Base-by-base conservation (phyloP, 2,329 filamentous ascomycete genomes). In the Lasiodiplodia sp. region DNA sequence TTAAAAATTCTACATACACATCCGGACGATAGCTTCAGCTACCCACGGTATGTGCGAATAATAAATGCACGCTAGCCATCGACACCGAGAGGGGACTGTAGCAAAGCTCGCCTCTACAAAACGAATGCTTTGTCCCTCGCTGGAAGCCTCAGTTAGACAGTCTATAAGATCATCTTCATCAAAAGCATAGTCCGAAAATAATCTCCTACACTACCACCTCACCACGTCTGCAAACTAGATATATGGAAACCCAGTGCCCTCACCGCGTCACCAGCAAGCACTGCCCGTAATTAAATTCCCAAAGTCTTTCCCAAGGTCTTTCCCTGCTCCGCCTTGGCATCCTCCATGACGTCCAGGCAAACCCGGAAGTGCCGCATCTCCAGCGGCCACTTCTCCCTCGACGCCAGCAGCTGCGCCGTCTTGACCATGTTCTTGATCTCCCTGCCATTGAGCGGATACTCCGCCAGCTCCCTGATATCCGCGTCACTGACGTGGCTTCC, bases 351-450 rank as follows among this genome's bases (percentile, higher is more conserved):
- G 1, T 62, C 57, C 23, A 62, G 14, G 57, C 57, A 62, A 6
- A 56, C 16, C n/a, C 16, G 31, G 51, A 66, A 51, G 11, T 66
- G 63, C 11, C 34, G 23, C 63, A 65, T 53, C n/a, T 18, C 47
- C 28, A 65, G 21, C n/a, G 18, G 63, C 34, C 21, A 21, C n/a
- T 38, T 38, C 34, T 66, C 49, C 28, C 51, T 53, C 7, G 49
- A 23, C 28, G 63, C 63, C 31, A 66, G 34, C 34, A 66, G 16
- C n/a, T 55, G 49, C 3, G 49, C 63, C 3, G 63, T 66, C 34
- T 66, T 66, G 14, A 66, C 63, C 34, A 66, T 11, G 7, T 66
- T 66, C 37, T 55, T 66, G 63, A 66, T 53, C 34, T 66, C 63
- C 12, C 63, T 40, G 1, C 63, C 63, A 14, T 66, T 66, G 37